A percentile compares a stretch with the other conserved stretches of the same genome.
Conservation (phyloP, 495 filamentous ascomycete species). For the Penicillium psychrofluorescens region DNA sequence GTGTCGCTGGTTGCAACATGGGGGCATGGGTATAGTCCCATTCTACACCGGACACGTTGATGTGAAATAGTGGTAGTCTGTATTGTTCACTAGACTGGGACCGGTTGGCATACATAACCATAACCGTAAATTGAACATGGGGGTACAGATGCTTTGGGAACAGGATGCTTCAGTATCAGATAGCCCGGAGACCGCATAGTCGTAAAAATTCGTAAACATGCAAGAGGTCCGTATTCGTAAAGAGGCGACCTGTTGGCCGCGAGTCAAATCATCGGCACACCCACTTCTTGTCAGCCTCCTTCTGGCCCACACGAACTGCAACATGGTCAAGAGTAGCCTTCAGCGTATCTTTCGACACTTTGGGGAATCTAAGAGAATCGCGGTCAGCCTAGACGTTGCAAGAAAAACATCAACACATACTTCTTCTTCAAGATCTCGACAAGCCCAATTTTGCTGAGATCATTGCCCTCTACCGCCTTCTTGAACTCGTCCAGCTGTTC, state of each 20-base stretch:
- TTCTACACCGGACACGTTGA: too few species aligned
- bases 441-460: conserved; percentile 67
- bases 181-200: too few species aligned
- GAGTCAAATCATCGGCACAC: conserved; percentile 27
- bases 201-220: too few species aligned
- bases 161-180: too few species aligned
- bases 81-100: too few species aligned
- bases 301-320: conserved; percentile 59
- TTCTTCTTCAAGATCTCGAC: conserved; percentile 69
- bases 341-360: conserved; percentile 61
- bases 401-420: conserved; percentile 17
- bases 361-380: conserved; percentile 49
- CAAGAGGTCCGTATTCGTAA: too few species aligned
- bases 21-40: too few species aligned
- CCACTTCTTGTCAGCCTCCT: conserved; percentile 60
- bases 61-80: too few species aligned
- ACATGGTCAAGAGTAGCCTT: conserved; percentile 64
- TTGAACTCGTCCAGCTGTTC: conserved; percentile 70
- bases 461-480: conserved; percentile 57
- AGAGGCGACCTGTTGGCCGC: background rate
- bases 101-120: too few species aligned
- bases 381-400: background rate
- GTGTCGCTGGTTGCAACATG: too few species aligned
- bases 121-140: too few species aligned
- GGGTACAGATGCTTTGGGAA: too few species aligned